A percentile compares a stretch with the other conserved stretches of the same genome.
Conservation (phyloP, 805 yeast species). For the Metschnikowia borealis region DNA sequence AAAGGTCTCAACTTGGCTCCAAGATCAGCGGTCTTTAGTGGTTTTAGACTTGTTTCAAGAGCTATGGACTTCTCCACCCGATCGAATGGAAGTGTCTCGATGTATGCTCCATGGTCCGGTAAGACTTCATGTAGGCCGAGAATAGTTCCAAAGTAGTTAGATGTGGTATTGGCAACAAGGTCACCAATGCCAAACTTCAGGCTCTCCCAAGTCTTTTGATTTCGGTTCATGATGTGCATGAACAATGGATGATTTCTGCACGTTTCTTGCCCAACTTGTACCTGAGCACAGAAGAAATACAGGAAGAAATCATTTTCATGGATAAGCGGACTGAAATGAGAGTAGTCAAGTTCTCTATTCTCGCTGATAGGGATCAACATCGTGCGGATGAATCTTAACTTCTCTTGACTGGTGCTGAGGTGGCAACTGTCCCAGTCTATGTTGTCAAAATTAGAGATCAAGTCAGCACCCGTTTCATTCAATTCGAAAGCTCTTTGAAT, state of each 20-base stretch:
- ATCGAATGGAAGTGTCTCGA: slow-evolving; percentile 9
- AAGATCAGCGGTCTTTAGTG: not conserved
- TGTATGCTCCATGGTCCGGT: not conserved
- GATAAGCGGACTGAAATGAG: slow-evolving; percentile 6
- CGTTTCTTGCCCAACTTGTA: not conserved
- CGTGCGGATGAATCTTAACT: slow-evolving; percentile 14
- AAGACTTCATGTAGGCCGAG: slow-evolving; percentile 1
- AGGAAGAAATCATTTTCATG: slow-evolving; percentile 11
- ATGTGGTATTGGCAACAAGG: slow-evolving; percentile 5
- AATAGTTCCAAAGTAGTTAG: slow-evolving; percentile 10
- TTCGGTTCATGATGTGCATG: not conserved
- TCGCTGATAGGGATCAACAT: slow-evolving; percentile 7
- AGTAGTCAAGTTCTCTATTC: not conserved
- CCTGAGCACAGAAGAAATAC: slow-evolving; percentile 8
- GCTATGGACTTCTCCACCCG: slow-evolving; percentile 8
- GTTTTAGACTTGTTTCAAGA: slow-evolving; percentile 1
- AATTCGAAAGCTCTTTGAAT: slow-evolving; percentile 8
- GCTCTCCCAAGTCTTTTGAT: not conserved
- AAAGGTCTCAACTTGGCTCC: slow-evolving; percentile 3
- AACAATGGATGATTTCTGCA: not conserved
- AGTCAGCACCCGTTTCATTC: not conserved
- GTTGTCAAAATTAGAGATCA: not conserved
- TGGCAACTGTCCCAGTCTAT: slow-evolving; percentile 7
- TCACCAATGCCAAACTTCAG: slow-evolving; percentile 2
- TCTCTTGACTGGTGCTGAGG: slow-evolving; percentile 9